Evolutionary conservation across 225 moss, liverwort and hornwort genomes (phyloP).

Genomic region (Polytrichum formosum): DNA sequence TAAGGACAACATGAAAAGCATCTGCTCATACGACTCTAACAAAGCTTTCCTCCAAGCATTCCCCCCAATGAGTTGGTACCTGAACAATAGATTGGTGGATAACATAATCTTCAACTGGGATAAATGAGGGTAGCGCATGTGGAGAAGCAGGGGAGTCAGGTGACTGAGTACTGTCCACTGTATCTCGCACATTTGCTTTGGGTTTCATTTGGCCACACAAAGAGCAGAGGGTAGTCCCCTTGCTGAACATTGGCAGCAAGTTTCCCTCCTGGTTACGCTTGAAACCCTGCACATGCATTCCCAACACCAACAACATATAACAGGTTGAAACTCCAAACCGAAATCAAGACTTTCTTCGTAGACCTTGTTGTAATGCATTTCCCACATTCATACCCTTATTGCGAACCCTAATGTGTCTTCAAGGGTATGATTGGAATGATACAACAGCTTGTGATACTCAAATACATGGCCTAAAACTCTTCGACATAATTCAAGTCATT

Average conservation of each 20-base stretch:
- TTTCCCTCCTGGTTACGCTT: slow-evolving; percentile 56
- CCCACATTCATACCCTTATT: no score
- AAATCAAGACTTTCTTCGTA: no score
- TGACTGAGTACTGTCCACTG: slow-evolving; percentile 10
- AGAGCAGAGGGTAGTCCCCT: slow-evolving; percentile 44
- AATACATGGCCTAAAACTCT: no score
- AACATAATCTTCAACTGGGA: slow-evolving; percentile 90
- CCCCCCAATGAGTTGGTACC: slow-evolving; percentile 44
- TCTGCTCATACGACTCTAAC: no score
- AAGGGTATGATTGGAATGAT: no score
- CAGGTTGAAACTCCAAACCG: no score
- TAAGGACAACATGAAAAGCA: no score
- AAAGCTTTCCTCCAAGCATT: background rate
- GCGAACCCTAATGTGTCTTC: no score
- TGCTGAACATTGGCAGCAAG: slow-evolving; percentile 49
- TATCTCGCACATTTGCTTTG: slow-evolving; percentile 30
- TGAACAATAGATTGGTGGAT: slow-evolving; percentile 78
- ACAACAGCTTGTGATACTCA: no score
- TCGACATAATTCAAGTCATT: no score
- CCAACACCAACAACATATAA: slow-evolving; percentile 23
- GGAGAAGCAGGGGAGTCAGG: slow-evolving; percentile 21
- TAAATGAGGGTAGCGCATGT: slow-evolving; percentile 77
- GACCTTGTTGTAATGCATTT: no score
- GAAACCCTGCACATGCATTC: slow-evolving; percentile 50
- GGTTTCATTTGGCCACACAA: slow-evolving; percentile 47